phyloP scores from a whole-genome alignment of 2,329 filamentous ascomycete species.

The Exophiala oligosperma region DNA sequence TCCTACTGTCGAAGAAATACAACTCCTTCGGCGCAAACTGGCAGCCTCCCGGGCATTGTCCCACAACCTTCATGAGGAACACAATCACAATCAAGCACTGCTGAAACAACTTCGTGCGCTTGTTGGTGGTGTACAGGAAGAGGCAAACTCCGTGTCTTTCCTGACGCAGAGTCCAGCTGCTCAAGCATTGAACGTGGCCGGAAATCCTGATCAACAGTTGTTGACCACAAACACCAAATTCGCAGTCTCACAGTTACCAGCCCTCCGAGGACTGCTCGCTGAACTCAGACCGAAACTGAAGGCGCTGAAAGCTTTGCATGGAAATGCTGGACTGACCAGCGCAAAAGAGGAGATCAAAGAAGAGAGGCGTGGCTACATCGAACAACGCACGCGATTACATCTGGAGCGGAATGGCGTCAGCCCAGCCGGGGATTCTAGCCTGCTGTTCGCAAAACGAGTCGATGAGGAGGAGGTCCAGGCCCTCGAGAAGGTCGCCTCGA shows the following conservation, averaged over 20 bases:
- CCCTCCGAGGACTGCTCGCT: slow-evolving; percentile 69
- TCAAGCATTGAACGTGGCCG: slow-evolving; percentile 47
- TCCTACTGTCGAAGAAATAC: slow-evolving; percentile 68
- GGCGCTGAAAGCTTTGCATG: slow-evolving; percentile 34
- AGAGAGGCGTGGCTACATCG: slow-evolving; percentile 79
- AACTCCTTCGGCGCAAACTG: slow-evolving; percentile 69
- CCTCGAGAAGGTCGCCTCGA: slow-evolving; percentile 29
- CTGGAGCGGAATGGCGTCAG: slow-evolving; percentile 57
- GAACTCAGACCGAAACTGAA: slow-evolving; percentile 66
- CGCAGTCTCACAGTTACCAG: slow-evolving; percentile 77
- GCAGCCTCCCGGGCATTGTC: slow-evolving; percentile 78
- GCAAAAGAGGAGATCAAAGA: slow-evolving; percentile 59
- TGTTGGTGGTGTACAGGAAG: slow-evolving; percentile 35
- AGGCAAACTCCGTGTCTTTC: slow-evolving; percentile 53
- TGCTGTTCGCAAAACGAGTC: slow-evolving; percentile 20
- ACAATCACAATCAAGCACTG: slow-evolving; percentile 69
- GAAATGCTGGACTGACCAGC: slow-evolving; percentile 36
- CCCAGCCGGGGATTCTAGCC: slow-evolving; percentile 9
- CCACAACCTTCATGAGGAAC: slow-evolving; percentile 67
- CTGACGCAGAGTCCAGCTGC: slow-evolving; percentile 53
- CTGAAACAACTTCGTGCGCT: slow-evolving; percentile 64
- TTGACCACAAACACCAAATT: slow-evolving; percentile 60
- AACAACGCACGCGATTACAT: slow-evolving; percentile 73
- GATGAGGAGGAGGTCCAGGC: slow-evolving; percentile 29
- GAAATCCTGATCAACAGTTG: slow-evolving; percentile 36